Evolutionary conservation across 108 stramenopile genomes (phyloP), one percentile per base, ranked within the genome.

Genomic region (Phaeodactylum tricornutum): DNA sequence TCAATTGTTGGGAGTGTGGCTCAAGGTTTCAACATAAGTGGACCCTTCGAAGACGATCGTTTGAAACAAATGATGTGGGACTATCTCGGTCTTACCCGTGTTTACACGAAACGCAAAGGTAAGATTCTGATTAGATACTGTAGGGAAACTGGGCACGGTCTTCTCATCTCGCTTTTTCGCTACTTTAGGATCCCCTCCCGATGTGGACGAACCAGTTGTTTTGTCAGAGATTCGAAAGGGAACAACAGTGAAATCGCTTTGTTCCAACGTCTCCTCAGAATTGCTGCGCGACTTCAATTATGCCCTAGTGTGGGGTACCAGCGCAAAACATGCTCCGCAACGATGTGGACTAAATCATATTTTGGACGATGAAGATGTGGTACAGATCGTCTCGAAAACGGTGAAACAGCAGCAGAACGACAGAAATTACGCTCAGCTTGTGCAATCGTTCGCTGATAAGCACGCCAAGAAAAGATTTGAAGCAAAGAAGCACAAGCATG

Each of bases 261-360:
- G 85, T 64, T 52, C 61, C 39, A 92, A 87, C 50, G 69, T 85
- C 41, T 82, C 82, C 2, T 68, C 71, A n/a, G 80, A 93, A 56
- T 72, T 93, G 75, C 71, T 89, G 7, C 62, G 81, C 12, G 89
- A 95, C 48, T 98, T 99, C 72, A 94, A 95, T 69, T 97, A 87
- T 69, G 98, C 98, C n/a, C 43, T 97, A 66, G 96, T 98, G 12
- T 99, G 98, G 98, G 98, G 98, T 9, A 81, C 72, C 22, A 78
- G 73, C 24, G 94, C 97, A 12, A 97, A 96, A 43, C 95, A 97
- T 52, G 69, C 80, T 8, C 98, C 98, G 4, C 97, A 98, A 68
- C 78, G 95, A 24, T 95, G 94, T 64, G 98, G 98, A 27, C 58
- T 97, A 39, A 63, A 29, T 20, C 98, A 99, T 62, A 63, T 53